Evolutionary conservation across 192 early-diverging fungal species (phyloP).

Genomic region (Ambispora gerdemannii): DNA sequence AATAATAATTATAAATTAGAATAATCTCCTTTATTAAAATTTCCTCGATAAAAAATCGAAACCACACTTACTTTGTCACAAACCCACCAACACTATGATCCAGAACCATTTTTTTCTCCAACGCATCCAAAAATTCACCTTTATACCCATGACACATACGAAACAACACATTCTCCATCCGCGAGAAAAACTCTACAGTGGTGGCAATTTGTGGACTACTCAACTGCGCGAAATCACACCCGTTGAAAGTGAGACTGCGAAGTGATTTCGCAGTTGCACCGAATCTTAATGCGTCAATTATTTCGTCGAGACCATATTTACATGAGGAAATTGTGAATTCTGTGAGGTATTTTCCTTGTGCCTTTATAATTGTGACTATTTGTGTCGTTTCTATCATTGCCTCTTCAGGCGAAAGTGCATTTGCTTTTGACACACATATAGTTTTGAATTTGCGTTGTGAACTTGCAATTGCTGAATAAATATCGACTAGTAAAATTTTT

Average conservation of each 20-base stretch:
- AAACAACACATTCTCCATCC: not conserved
- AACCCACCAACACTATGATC: not conserved
- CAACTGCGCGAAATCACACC: not conserved
- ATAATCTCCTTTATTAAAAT: no score
- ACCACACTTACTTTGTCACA: not conserved
- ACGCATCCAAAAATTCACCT: not conserved
- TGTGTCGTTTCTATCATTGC: not conserved
- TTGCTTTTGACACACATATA: not conserved
- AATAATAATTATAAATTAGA: no score
- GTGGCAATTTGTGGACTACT: not conserved
- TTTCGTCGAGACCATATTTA: not conserved
- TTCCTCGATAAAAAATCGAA: no score
- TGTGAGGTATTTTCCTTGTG: not conserved
- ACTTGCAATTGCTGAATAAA: not conserved
- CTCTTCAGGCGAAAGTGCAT: not conserved
- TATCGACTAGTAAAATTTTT: not conserved
- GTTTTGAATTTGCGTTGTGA: not conserved
- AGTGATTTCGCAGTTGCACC: not conserved
- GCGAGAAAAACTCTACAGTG: not conserved
- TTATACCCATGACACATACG: not conserved
- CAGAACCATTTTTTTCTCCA: not conserved
- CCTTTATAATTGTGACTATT: not conserved
- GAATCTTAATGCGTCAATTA: not conserved
- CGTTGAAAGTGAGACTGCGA: not conserved
- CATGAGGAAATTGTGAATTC: not conserved